Evolutionary conservation across 768 basidiomycete species (phyloP), one percentile per base, ranked within the genome.

Genomic region (Pisolithus marmoratus): DNA sequence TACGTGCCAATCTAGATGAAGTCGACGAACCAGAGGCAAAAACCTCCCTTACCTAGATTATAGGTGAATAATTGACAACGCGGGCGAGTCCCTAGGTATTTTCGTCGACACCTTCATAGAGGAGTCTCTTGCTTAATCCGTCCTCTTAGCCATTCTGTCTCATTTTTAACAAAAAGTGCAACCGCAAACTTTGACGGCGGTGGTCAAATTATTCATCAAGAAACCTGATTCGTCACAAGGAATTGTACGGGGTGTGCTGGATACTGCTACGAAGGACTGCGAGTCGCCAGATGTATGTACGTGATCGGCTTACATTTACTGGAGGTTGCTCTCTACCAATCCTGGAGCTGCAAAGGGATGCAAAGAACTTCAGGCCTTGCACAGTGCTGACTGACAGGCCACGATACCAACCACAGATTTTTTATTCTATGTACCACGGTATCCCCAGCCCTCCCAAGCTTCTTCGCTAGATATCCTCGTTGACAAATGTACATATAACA

Each of bases 21-120:
- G 74, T 99, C 29, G 95, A 98, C 62, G 96, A 99, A 64, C 96
- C 95, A 9, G 95, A 99, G 65, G 95, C 96, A 2, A 97, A 97
- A 64, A 90, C 94, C 1, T 94, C 94, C 2, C 75, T 99, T 46
- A 97, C 98, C 65, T 99, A 95, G 95, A 98, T 99, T 61, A 94
- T 98, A 58, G 95, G 95, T 51, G 94, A 97, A 72, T 97, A 99
- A 97, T 98, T 57, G 92, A 94, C 59, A 99, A 99, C 57, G 94
- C 95, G 3, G 92, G 90, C 64, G 94, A 97, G 60, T 76, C 98
- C 20, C 74, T 98, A 58, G 79, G 82, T 14, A 85, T 87, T 46
- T 97, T 96, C 65, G 87, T 99, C 20, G 91, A 95, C 51, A 78
- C 85, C 2, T 98, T 98, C 72, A 85, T 79, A 26, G 96, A 99